These are phyloP conservation scores for Dioscorea cayenensis DNA, from an alignment of 116 monocot genomes.

Conservation along the genomic window DNA sequence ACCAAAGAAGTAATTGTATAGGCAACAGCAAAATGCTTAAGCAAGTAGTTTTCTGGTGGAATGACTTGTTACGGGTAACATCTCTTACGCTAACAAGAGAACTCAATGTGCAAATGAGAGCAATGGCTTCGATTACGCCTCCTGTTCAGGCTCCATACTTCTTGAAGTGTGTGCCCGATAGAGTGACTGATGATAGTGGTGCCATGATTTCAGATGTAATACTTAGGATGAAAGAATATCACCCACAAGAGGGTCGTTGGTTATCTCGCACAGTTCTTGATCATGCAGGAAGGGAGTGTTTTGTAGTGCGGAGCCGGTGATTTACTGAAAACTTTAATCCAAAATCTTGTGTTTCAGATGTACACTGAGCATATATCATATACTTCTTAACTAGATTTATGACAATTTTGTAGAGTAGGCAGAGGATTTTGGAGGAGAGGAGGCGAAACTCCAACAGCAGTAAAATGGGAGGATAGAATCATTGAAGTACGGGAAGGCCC, in stretches of 20 bases:
- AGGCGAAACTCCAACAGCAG: constrained; percentile 72
- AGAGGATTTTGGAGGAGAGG: constrained; percentile 97
- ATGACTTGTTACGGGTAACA: constrained; percentile 58
- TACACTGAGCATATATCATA: background rate
- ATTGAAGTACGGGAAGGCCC: constrained; percentile 81
- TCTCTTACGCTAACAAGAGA: constrained; percentile 46
- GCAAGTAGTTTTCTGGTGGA: constrained; percentile 58
- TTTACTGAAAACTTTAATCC: background rate
- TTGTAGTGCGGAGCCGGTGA: constrained; percentile 76
- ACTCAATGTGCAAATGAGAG: constrained; percentile 32
- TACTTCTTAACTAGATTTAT: background rate
- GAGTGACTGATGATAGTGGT: constrained; percentile 92
- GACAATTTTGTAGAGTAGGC: constrained; percentile 68
- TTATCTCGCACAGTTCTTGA: constrained; percentile 82
- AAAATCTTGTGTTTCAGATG: background rate
- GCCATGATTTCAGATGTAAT: constrained; percentile 95
- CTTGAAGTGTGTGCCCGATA: constrained; percentile 85
- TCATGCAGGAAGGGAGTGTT: constrained; percentile 75
- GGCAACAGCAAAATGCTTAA: constrained; percentile 38
- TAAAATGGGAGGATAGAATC: constrained; percentile 82
- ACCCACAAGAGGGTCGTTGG: constrained; percentile 89
- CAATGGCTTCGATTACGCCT: constrained; percentile 65
- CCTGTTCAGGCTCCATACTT: constrained; percentile 88
- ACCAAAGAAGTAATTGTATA: constrained; percentile 29
- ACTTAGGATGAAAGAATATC: constrained; percentile 64